Percentiles rank a stretch among this genome's conserved stretches.
Conservation (phyloP, 2,329 filamentous ascomycete species). For the Triangularia setosa region DNA sequence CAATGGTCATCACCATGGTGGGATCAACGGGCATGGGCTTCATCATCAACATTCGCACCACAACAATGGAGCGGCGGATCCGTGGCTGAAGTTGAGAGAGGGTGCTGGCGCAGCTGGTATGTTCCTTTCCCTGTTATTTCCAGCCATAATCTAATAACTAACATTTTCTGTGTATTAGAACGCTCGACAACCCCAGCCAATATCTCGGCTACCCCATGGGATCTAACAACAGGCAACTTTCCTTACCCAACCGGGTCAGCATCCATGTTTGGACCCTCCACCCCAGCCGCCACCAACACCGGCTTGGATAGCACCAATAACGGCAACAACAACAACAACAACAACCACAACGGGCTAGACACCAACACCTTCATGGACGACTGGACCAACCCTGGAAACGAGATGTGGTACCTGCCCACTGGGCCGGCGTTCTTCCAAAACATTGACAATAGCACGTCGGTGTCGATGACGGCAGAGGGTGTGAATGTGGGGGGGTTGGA, state of each 20-base stretch:
- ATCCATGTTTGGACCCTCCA: constrained; percentile 47
- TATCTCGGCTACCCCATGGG: constrained; percentile 62
- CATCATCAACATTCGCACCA: constrained; percentile 11
- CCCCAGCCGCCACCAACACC: constrained; percentile 41
- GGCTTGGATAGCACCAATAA: constrained; percentile 18
- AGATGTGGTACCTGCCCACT: constrained; percentile 65
- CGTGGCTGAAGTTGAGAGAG: constrained; percentile 37
- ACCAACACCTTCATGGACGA: constrained; percentile 44
- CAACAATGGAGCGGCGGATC: constrained; percentile 16
- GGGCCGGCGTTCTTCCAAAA: constrained; percentile 64
- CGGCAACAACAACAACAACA: constrained; percentile 9
- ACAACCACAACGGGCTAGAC: constrained; percentile 3
- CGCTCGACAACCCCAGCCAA: constrained; percentile 45
- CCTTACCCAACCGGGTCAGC: constrained; percentile 47
- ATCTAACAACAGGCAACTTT: constrained; percentile 52
- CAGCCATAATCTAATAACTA: not conserved
- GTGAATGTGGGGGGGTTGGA: constrained; percentile 65
- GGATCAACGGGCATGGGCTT: not conserved
- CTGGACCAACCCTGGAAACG: constrained; percentile 52
- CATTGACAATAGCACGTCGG: constrained; percentile 51
- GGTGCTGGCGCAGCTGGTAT: constrained; percentile 36
- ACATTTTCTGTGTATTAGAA: constrained; percentile 26
- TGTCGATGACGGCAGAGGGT: constrained; percentile 64
- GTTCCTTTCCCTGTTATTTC: not conserved
- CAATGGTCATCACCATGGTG: constrained; percentile 1